Conservation (phyloP, 805 yeast species). For the Kregervanrija fluxuum region DNA sequence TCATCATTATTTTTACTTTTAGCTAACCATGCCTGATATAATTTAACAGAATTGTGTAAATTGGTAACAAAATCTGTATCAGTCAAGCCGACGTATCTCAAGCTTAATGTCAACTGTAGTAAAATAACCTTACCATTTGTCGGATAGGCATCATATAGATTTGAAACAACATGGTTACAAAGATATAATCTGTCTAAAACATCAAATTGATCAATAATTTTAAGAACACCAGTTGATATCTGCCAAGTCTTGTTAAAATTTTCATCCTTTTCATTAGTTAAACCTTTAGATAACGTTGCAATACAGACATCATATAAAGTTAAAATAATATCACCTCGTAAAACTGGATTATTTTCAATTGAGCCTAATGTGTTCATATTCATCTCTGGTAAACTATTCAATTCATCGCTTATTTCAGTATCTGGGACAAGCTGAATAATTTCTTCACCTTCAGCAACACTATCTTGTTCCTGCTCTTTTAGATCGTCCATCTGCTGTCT, state of each 20-base stretch:
- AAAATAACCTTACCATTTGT: constrained; percentile 33
- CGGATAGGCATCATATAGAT: constrained; percentile 38
- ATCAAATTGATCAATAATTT: constrained; percentile 60
- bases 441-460: constrained; percentile 15
- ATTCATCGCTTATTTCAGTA: constrained; percentile 50
- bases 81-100: constrained; percentile 42
- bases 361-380: constrained; percentile 80
- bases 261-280: constrained; percentile 13
- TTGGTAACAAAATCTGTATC: constrained; percentile 43
- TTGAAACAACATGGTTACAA: constrained; percentile 54
- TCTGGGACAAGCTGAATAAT: constrained; percentile 17
- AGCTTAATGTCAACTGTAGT: constrained; percentile 57
- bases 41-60: constrained; percentile 65
- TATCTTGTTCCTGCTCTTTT: constrained; percentile 33
- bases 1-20: constrained; percentile 29
- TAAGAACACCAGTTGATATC: constrained; percentile 36
- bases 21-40: constrained; percentile 48
- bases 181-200: constrained; percentile 65
- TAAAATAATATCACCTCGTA: constrained; percentile 65
- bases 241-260: constrained; percentile 35
- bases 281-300: constrained; percentile 34
- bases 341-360: constrained; percentile 75
- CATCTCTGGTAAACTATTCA: constrained; percentile 72
- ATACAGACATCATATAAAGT: constrained; percentile 64
- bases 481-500: constrained; percentile 52